Evolutionary conservation across 495 filamentous ascomycete species (phyloP), one percentile per base, ranked within the genome.

Genomic region (Aspergillus saccharolyticus): DNA sequence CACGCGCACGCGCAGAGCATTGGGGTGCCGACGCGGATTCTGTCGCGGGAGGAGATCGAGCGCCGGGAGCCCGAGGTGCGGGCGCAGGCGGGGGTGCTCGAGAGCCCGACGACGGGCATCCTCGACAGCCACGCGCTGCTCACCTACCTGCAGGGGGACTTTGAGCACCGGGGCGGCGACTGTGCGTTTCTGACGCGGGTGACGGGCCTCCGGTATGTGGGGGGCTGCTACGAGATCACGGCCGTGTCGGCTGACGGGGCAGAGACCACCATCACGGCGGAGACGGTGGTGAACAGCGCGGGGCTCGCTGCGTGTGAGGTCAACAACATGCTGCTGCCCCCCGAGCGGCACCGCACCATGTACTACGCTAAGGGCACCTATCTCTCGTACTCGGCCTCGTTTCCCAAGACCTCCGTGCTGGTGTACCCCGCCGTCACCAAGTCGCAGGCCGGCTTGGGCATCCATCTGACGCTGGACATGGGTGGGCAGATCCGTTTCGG

Each of bases 341-440:
- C 63, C 0, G 74, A 72, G 4, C 73, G 82, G 0, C 84, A 85
- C 51, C 69, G 75, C 16, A 80, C 70, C 14, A 81, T 89, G 3
- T 87, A 82, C 71, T 98, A 88, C 73, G 94, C 93, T 24, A 98
- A 97, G 74, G 94, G 94, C 0, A 91, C 90, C 12, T 98, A 98
- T 75, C 97, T 93, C 75, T 90, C 89, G 30, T 96, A 96, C 74
- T 70, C 79, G 2, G 73, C 83, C 0, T 81, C 85, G 3, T 63
- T 60, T 0, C 92, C 90, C 5, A 77, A 74, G 15, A 86, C 95
- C 1, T 74, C 68, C 8, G 93, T 88, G 0, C 82, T 97, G 3
- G 73, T 98, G 19, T 98, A 98, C 66, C 94, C 94, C 1, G 90
- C 86, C 0, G 90, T 91, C 0, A 69, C 87, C 9, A 87, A 89